Percentiles rank a stretch among this genome's conserved stretches.
Conservation (phyloP, 257 asterid species). For the Cordia subcordata region DNA sequence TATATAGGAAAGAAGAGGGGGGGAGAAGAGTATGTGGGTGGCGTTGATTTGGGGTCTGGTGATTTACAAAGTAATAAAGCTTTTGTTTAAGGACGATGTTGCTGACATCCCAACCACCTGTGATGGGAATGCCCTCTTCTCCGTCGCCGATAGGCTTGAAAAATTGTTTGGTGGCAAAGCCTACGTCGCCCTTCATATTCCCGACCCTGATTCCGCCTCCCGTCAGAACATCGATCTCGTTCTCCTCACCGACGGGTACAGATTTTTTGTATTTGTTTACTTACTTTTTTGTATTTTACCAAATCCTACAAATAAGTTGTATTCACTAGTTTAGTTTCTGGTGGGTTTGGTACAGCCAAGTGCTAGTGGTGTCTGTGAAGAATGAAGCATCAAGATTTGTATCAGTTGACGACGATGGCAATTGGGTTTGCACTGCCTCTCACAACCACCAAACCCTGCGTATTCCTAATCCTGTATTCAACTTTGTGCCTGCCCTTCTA, state of each 20-base stretch:
- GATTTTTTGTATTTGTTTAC: not conserved
- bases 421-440: slow-evolving; percentile 61
- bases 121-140: slow-evolving; percentile 53
- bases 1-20: not conserved
- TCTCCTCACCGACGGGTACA: slow-evolving; percentile 57
- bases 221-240: slow-evolving; percentile 65
- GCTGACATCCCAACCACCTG: slow-evolving; percentile 49
- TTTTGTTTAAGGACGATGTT: slow-evolving; percentile 48
- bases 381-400: slow-evolving; percentile 52
- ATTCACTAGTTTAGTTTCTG: not conserved
- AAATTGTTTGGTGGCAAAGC: slow-evolving; percentile 62
- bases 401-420: slow-evolving; percentile 61
- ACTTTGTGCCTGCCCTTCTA: slow-evolving; percentile 3
- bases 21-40: slow-evolving; percentile 44
- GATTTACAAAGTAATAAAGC: slow-evolving; percentile 34
- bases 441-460: slow-evolving; percentile 38
- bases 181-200: slow-evolving; percentile 71
- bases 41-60: slow-evolving; percentile 50
- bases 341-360: slow-evolving; percentile 54
- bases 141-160: slow-evolving; percentile 74
- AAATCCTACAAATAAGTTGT: too few species aligned
- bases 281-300: not conserved
- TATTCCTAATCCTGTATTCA: slow-evolving; percentile 64
- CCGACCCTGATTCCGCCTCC: slow-evolving; percentile 72
- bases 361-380: slow-evolving; percentile 56